phyloP scores from a whole-genome alignment of 2,329 filamentous ascomycete species.

The Neofusicoccum kwambonambiense region DNA sequence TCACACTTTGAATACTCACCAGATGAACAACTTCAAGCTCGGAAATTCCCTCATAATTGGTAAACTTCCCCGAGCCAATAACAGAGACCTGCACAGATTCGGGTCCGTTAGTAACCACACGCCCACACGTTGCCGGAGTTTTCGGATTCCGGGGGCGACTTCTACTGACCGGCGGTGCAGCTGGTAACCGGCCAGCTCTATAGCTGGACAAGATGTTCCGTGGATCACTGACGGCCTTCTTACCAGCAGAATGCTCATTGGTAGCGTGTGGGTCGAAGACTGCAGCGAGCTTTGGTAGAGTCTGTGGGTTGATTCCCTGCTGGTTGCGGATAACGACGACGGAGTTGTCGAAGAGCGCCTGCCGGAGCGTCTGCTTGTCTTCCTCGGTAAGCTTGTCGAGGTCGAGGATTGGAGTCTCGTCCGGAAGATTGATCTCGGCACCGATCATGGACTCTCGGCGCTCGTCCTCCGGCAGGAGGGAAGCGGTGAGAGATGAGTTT shows the following conservation, averaged over 20 bases:
- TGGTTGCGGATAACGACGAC: slow-evolving; percentile 23
- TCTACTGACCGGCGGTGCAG: slow-evolving; percentile 8
- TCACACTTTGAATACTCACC: too few species aligned
- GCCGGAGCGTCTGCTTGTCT: slow-evolving; percentile 20
- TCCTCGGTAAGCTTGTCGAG: slow-evolving; percentile 13
- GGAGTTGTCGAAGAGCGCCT: slow-evolving; percentile 23
- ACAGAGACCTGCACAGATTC: slow-evolving; percentile 21
- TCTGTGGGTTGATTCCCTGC: slow-evolving; percentile 20
- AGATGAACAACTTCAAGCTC: slow-evolving; percentile 3
- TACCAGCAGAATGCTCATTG: slow-evolving; percentile 24
- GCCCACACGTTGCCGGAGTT: too few species aligned
- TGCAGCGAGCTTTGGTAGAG: slow-evolving; percentile 21
- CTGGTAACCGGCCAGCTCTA: slow-evolving; percentile 18
- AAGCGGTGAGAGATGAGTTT: too few species aligned
- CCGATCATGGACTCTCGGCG: slow-evolving; percentile 18
- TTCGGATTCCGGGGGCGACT: too few species aligned
- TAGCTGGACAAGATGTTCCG: slow-evolving; percentile 19
- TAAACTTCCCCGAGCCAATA: slow-evolving; percentile 23
- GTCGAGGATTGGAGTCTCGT: slow-evolving; percentile 14
- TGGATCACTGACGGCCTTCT: slow-evolving; percentile 22
- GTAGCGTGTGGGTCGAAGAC: slow-evolving; percentile 22
- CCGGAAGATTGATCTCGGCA: slow-evolving; percentile 20
- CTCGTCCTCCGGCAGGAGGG: neutral
- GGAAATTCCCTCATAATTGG: slow-evolving; percentile 21
- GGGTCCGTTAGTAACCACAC: too few species aligned